Evolutionary conservation across 1,284 basidiomycete species (phyloP), one percentile per base, ranked within the genome.

Genomic region (Agroathelia rolfsii): DNA sequence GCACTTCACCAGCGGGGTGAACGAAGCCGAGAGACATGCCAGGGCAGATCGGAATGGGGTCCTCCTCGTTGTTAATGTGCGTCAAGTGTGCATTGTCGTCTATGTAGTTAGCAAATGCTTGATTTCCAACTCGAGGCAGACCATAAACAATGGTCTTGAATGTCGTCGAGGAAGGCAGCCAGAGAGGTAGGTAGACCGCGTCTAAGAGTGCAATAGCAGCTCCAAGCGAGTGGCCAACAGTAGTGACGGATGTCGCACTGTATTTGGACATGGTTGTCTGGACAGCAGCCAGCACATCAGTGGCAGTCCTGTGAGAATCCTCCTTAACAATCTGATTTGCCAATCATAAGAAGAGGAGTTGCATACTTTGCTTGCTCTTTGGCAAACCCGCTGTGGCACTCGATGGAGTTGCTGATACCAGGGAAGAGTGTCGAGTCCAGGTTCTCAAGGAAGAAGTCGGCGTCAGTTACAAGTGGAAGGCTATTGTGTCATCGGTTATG

Each of bases 111-210:
- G 73, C 74, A 37, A 73, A 76, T 0, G 54, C 67, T 41, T 68
- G 61, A 45, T 80, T 79, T 6, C 76, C 77, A 22, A 78, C 75
- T 24, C 77, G 62, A 12, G 78, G 78, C 50, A 75, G 58, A 14
- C 70, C 72, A 39, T 69, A 76, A 0, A 55, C 52, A 24, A 72
- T 49, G 6, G 48, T 47, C 18, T 44, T 43, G 41, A 64, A 47
- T 2, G 41, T 36, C 4, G 50, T 57, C 17, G 41, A 42, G 0
- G 48, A 24, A 3, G 63, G 56, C 4, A 66, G 48, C 16, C 56
- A 46, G 6, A 56, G 36, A 2, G 47, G 49, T 11, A 67, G 52
- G 41, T 53, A 66, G 12, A 63, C 48, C 0, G 56, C 49, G 27
- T 67, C 62, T 3, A 79, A 52, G 1, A 72, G 53, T 2, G 72